These are phyloP conservation scores for Cladophialophora bantiana DNA, from an alignment of 2,329 filamentous ascomycete genomes.

Conservation along the genomic window DNA sequence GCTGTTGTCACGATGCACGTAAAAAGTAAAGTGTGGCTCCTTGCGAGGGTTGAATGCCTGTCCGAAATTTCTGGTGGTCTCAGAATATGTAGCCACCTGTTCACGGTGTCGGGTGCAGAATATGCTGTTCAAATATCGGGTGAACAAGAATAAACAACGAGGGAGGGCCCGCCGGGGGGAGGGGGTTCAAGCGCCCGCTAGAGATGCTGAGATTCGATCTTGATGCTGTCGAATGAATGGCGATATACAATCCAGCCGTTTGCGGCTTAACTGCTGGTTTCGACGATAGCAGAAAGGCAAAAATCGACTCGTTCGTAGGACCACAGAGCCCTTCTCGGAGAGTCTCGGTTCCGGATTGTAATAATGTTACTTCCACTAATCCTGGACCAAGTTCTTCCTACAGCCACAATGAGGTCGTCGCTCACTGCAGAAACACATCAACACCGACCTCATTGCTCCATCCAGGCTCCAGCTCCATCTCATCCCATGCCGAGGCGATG, in stretches of 20 bases:
- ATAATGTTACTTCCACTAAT: not conserved
- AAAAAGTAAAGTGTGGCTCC: not conserved
- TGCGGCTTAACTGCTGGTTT: not conserved
- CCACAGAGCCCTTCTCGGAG: not conserved
- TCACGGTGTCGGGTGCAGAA: not conserved
- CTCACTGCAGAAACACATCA: constrained; percentile 59
- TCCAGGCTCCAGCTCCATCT: constrained; percentile 71
- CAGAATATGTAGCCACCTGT: not conserved
- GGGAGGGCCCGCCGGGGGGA: too few species aligned
- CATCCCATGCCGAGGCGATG: constrained; percentile 76
- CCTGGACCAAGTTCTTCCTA: not conserved
- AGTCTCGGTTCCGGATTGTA: not conserved
- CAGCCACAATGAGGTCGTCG: not conserved
- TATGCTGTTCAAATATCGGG: not conserved
- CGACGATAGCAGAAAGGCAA: not conserved
- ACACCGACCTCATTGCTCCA: constrained; percentile 83
- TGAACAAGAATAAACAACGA: not conserved
- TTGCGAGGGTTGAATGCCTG: not conserved
- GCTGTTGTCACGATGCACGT: not conserved
- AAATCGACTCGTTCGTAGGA: not conserved
- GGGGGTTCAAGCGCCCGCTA: not conserved
- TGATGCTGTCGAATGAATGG: not conserved
- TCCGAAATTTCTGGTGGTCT: not conserved
- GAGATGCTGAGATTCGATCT: not conserved
- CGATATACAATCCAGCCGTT: not conserved